Percentiles rank a stretch among this genome's conserved stretches.
Evolutionary conservation across 2,329 filamentous ascomycete species (phyloP).

Genomic region (Ophiostoma ulmi): DNA sequence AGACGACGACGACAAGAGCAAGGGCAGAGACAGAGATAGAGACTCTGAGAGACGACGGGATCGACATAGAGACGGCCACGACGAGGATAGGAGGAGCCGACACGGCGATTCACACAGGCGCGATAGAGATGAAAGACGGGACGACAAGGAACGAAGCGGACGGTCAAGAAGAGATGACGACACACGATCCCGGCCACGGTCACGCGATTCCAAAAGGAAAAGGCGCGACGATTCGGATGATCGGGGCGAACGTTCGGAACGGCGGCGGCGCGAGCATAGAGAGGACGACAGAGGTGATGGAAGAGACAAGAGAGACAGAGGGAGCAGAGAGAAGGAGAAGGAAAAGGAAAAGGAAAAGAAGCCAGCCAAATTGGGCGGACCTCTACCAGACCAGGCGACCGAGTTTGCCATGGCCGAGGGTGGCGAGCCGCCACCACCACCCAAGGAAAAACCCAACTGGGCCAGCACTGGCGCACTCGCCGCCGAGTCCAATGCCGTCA

Average conservation of each 20-base stretch:
- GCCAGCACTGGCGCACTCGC: slow-evolving; percentile 74
- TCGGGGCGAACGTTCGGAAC: neutral
- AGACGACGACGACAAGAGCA: neutral
- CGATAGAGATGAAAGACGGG: slow-evolving; percentile 18
- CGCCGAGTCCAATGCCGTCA: slow-evolving; percentile 73
- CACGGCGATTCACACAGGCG: slow-evolving; percentile 17
- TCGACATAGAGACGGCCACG: slow-evolving; percentile 22
- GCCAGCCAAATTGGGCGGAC: slow-evolving; percentile 35
- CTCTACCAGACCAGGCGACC: slow-evolving; percentile 55
- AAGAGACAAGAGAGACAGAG: neutral
- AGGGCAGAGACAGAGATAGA: slow-evolving; percentile 23
- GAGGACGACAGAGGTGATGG: neutral
- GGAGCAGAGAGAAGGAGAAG: neutral
- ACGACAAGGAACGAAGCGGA: neutral
- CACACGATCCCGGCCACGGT: slow-evolving; percentile 20
- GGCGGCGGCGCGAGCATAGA: slow-evolving; percentile 15
- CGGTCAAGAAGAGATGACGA: neutral
- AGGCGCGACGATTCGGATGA: slow-evolving; percentile 15
- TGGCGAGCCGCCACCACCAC: slow-evolving; percentile 39
- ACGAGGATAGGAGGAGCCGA: neutral
- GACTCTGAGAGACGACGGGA: slow-evolving; percentile 29
- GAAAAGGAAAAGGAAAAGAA: neutral
- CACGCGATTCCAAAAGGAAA: slow-evolving; percentile 4
- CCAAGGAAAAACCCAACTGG: slow-evolving; percentile 87
- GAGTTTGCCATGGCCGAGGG: slow-evolving; percentile 51